phyloP scores from a whole-genome alignment of 73 alveolate genomes.

The Paramecium sexaurelia region DNA sequence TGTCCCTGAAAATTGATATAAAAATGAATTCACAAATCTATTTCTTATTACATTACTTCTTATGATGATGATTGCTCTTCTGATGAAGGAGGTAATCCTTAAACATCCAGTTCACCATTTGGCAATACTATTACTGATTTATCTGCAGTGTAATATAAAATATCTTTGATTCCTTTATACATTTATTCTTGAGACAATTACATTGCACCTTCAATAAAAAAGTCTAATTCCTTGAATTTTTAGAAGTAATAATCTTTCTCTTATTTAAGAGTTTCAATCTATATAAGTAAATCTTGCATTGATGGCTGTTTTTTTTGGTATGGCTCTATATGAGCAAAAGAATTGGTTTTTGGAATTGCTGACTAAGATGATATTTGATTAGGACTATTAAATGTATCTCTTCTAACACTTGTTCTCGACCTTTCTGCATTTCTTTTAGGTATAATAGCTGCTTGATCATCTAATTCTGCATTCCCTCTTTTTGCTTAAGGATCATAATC shows the following conservation, averaged over 20 bases:
- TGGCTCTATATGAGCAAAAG: conserved; percentile 6
- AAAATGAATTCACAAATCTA: not conserved
- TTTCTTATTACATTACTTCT: conserved; percentile 13
- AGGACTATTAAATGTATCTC: not conserved
- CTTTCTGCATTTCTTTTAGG: conserved; percentile 1
- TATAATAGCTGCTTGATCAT: not conserved
- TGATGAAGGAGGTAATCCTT: not conserved
- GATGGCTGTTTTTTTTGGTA: not conserved
- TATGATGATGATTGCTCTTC: conserved; percentile 1
- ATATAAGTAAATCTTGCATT: not conserved
- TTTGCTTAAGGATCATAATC: conserved; percentile 62
- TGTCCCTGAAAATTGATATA: not conserved
- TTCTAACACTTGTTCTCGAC: not conserved
- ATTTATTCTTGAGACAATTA: conserved; percentile 14
- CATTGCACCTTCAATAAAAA: conserved; percentile 28
- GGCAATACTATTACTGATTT: conserved; percentile 14
- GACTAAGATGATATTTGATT: not conserved
- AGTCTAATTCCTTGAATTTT: conserved; percentile 54
- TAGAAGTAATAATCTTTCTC: conserved; percentile 62
- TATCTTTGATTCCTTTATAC: conserved; percentile 47
- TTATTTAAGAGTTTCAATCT: conserved; percentile 29
- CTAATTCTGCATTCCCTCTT: conserved; percentile 60
- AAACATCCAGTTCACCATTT: conserved; percentile 42
- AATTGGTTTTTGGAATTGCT: not conserved
- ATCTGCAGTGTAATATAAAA: conserved; percentile 53